Base-by-base conservation (phyloP, 108 stramenopile genomes). In the Cyclotella sp. region DNA sequence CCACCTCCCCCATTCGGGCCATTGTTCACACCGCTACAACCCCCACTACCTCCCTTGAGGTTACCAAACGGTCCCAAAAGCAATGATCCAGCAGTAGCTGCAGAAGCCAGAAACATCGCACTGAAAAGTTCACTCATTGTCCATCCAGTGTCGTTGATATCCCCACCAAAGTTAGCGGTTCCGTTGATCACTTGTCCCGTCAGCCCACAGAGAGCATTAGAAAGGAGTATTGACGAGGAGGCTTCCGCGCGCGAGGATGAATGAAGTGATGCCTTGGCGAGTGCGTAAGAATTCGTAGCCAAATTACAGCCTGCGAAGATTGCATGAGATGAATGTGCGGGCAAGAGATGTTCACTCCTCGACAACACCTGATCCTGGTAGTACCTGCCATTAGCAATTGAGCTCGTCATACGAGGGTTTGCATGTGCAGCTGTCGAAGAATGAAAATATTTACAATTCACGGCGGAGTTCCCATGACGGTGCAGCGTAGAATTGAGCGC, bases 71-170 rank as follows among this genome's bases (percentile, higher is more conserved):
- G 73, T 24, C 39, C 55, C 30, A 74, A 59, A 62, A 81, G 45
- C 14, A 73, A 16, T 12, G 68, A 63, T 63, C 73, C 79, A 29
- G 59, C 66, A 9, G 72, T 62, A 19, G 52, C 68, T 27, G 65
- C 70, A 10, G 73, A 65, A 19, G 69, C 79, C 54, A 81, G 63
- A 44, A 62, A 16, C 24, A 81, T 26, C 10, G 78, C 79, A 70
- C 73, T 68, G 46, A 61, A 44, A 42, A 77, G n/a, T 49, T 63
- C 76, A 41, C 29, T 58, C 42, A 44, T 19, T 34, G 51, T 63
- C 73, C 68, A 70, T 21, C 63, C 54, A 41, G 61, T 63, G 15
- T 45, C 19, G 27, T 42, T 68, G 45, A 30, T 47, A 34, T 44
- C 55, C 67, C 42, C 46, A 3, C 55, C 7, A 3, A 55, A 24